These are phyloP conservation scores for Talaromyces sp. DNA, from an alignment of 2,329 filamentous ascomycete genomes.

Conservation along the genomic window DNA sequence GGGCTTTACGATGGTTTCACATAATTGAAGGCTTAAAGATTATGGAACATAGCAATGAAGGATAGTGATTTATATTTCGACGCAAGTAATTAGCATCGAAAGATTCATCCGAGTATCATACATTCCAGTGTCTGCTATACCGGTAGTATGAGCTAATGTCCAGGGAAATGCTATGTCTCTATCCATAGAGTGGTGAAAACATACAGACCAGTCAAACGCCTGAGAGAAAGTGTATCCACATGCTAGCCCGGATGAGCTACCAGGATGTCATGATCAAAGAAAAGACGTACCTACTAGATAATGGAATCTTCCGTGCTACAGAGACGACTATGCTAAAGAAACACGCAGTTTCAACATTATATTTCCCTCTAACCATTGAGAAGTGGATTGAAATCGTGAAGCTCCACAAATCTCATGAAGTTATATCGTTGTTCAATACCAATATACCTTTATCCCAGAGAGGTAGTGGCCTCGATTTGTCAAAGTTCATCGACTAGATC, in stretches of 20 bases:
- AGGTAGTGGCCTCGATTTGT: neutral
- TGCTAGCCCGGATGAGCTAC: neutral
- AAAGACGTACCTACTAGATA: neutral
- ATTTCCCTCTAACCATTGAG: neutral
- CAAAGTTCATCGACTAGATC: neutral
- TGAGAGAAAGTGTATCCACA: neutral
- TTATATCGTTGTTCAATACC: neutral
- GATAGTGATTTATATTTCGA: neutral
- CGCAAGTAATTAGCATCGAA: neutral
- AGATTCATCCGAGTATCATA: neutral
- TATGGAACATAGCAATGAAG: neutral
- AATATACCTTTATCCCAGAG: neutral
- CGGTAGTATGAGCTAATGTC: neutral
- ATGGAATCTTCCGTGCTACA: neutral
- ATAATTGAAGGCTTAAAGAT: neutral
- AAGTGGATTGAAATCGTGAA: neutral
- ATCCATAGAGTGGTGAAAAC: neutral
- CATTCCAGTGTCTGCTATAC: neutral
- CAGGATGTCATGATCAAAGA: neutral
- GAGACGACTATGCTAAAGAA: neutral
- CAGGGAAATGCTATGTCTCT: neutral
- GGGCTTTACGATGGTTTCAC: neutral
- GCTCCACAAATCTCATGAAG: neutral
- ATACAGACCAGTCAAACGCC: neutral
- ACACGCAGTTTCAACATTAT: neutral